phyloP scores from a whole-genome alignment of 2,329 filamentous ascomycete genomes.

The Epichloe gansuensis region DNA sequence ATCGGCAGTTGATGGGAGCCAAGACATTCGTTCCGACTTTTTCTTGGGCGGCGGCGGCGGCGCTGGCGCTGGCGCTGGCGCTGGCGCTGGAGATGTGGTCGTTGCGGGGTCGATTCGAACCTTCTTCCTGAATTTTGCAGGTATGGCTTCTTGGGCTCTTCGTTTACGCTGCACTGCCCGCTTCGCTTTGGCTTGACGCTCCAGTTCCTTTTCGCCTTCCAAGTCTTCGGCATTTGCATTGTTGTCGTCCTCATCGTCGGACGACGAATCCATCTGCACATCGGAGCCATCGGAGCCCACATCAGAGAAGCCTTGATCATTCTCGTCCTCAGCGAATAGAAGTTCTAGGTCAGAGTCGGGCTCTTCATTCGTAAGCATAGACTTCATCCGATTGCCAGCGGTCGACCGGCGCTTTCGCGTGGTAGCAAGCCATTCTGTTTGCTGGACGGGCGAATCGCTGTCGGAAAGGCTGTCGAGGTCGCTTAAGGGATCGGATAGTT shows the following conservation, averaged over 20 bases:
- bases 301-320: constrained; percentile 58
- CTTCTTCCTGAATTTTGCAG: constrained; percentile 59
- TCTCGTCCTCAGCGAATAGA: constrained; percentile 61
- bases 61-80: constrained; percentile 32
- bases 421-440: constrained; percentile 58
- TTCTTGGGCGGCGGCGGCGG: constrained; percentile 41
- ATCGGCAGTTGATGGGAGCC: constrained; percentile 42
- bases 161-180: constrained; percentile 59
- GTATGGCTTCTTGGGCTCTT: constrained; percentile 64
- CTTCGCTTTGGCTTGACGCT: constrained; percentile 60
- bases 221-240: constrained; percentile 51
- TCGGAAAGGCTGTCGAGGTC: constrained; percentile 18
- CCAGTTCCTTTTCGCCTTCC: constrained; percentile 77
- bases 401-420: constrained; percentile 64
- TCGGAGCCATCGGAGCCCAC: constrained; percentile 57
- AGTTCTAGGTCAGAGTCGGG: constrained; percentile 57
- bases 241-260: constrained; percentile 63
- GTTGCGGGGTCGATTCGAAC: constrained; percentile 53
- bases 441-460: constrained; percentile 23
- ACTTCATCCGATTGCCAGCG: constrained; percentile 72
- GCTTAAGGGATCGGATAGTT: constrained; percentile 16
- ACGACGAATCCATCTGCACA: constrained; percentile 74
- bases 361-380: constrained; percentile 62
- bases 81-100: constrained; percentile 22
- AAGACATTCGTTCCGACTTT: constrained; percentile 46